Evolutionary conservation across 2,329 filamentous ascomycete species (phyloP).

Genomic region (Cytospora leucostoma): DNA sequence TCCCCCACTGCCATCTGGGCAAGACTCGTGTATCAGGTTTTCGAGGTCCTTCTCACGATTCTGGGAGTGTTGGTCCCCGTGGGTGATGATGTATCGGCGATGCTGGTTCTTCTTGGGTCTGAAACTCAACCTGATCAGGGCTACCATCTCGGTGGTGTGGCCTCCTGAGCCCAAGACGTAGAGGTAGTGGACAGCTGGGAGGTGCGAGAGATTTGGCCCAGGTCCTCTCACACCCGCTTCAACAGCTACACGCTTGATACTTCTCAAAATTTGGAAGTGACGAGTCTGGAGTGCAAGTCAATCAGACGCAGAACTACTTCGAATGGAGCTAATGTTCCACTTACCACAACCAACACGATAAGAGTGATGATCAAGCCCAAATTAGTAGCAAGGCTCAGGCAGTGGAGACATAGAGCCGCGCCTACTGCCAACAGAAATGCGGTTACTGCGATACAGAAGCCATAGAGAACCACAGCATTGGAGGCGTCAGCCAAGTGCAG

Average conservation of each 20-base stretch:
- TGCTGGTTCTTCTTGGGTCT: constrained; percentile 55
- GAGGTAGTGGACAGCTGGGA: constrained; percentile 58
- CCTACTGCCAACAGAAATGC: constrained; percentile 3
- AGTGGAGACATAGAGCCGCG: constrained; percentile 1
- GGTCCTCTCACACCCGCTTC: constrained; percentile 14
- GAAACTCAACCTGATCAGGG: constrained; percentile 69
- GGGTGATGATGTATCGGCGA: constrained; percentile 79
- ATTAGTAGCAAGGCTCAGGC: constrained; percentile 4
- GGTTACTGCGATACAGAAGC: constrained; percentile 5
- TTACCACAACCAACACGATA: constrained; percentile 6
- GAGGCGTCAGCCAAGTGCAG: constrained; percentile 11
- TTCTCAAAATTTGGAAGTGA: constrained; percentile 5
- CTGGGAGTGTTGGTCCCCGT: constrained; percentile 73
- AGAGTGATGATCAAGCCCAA: constrained; percentile 4
- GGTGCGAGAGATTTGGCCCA: constrained; percentile 25
- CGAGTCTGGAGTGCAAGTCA: constrained; percentile 5
- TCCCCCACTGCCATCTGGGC: constrained; percentile 41
- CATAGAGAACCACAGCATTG: constrained; percentile 7
- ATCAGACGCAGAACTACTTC: background rate
- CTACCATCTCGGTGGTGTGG: constrained; percentile 92
- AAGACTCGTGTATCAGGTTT: constrained; percentile 41
- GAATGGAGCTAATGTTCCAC: background rate
- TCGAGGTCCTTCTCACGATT: constrained; percentile 67
- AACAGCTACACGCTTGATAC: constrained; percentile 13
- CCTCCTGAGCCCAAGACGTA: constrained; percentile 90